These are phyloP conservation scores for Rhodosorus marinus DNA, from an alignment of 23 red algal genomes.

Conservation along the genomic window DNA sequence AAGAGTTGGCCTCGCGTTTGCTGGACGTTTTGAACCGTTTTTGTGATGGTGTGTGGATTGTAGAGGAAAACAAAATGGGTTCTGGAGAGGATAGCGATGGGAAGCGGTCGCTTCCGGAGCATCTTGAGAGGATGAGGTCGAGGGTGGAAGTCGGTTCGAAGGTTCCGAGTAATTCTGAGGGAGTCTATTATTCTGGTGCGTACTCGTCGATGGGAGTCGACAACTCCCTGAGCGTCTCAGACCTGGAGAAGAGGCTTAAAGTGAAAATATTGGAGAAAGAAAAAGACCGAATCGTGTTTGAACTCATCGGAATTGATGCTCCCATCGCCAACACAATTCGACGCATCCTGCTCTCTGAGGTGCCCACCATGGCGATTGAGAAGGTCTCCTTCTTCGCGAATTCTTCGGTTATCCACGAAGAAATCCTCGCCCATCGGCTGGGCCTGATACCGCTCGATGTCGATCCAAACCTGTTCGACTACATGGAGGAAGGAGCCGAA, in stretches of 20 bases:
- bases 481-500: slow-evolving; percentile 19
- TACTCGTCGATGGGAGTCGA: neutral
- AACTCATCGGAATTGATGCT: slow-evolving; percentile 42
- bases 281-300: slow-evolving; percentile 40
- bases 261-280: slow-evolving; percentile 12
- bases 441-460: slow-evolving; percentile 71
- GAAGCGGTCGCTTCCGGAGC: neutral
- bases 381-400: slow-evolving; percentile 64
- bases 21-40: too few relatives aligned
- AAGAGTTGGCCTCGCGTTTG: too few relatives aligned
- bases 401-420: slow-evolving; percentile 76
- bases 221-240: slow-evolving; percentile 24
- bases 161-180: neutral
- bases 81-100: too few relatives aligned
- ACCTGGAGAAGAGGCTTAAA: slow-evolving; percentile 10
- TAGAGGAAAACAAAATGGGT: too few relatives aligned
- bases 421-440: slow-evolving; percentile 91
- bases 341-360: slow-evolving; percentile 74
- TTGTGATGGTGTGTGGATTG: too few relatives aligned
- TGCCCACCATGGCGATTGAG: slow-evolving; percentile 83
- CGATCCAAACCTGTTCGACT: slow-evolving; percentile 31
- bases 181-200: neutral
- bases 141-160: neutral
- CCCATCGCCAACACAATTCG: slow-evolving; percentile 84
- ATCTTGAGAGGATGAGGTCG: neutral